Evolutionary conservation across 225 moss, liverwort and hornwort genomes (phyloP), one percentile per base, ranked within the genome.

Genomic region (Ulota crispa): DNA sequence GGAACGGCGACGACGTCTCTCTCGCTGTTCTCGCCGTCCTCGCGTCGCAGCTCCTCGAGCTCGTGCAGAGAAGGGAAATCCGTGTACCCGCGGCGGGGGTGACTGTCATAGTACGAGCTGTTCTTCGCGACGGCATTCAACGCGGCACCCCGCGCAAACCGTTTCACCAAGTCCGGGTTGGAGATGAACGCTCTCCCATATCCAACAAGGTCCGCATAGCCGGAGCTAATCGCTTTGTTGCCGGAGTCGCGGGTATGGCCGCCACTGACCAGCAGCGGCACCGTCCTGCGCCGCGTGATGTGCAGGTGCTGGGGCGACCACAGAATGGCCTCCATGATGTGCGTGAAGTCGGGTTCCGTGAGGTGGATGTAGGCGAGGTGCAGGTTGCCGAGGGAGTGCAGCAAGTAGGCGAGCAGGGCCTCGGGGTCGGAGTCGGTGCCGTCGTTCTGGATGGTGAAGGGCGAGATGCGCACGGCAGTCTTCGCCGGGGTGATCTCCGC

Each of bases 251-350:
- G 34, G 0, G 18, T 47, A 34, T 81, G 72, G 2, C 73, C 82
- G 0, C 82, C 85, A 18, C 78, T 85, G 23, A 82, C 85, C n/a
- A 78, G 2, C 28, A 82, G n/a, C 0, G 60, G 52, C n/a, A 37
- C 68, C 8, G 1, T 67, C n/a, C 47, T 28, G 4, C 26, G 9
- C 6, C 6, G 37, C 0, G 77, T 73, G 24, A 78, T 3, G 10
- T 23, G 8, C 34, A 77, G 20, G 24, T 77, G n/a, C 18, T 50
- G 23, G 0, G 85, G 85, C 0, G 36, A 32, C 78, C 81, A 67
- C 4, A 28, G 16, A 0, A 67, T 28, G 2, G 12, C 65, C 0
- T 81, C 71, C 8, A 77, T 8, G 3, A 81, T 50, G 50, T 77
- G 76, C 0, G 47, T 77, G 59, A 81, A 85, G 10, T 85, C 67